Base-by-base conservation (phyloP, 2,329 filamentous ascomycete genomes). In the Xylariomycetidae sp. region DNA sequence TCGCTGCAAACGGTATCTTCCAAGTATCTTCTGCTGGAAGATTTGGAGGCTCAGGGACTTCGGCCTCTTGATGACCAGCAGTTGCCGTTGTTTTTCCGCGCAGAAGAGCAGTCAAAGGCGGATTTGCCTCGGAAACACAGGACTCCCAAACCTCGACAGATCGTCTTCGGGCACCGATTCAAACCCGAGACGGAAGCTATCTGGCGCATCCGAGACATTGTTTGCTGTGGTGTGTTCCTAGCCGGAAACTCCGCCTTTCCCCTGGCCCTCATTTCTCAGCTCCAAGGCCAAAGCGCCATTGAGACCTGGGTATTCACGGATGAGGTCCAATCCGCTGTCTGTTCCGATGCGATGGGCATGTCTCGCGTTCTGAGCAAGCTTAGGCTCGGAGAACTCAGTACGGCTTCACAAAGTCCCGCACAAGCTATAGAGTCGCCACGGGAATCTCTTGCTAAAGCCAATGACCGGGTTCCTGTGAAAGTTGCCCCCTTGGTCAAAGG, bases 1-100 rank as follows among this genome's bases (percentile, higher is more conserved):
- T 42, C 53, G 14, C 54, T 59, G 9, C 47, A 62, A 12, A 60
- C 50, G 12, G 37, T 54, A 7, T 46, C 60, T 7, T 67, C 61
- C 26, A 61, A 61, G 10, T 76, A 75, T 48, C 56, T 76, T 14
- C 60, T 77, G 1, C 45, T 58, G 0, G 73, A 77, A 47, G 73
- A 77, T 34, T 38, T 26, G 5, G 53, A 58, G 33, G 49, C 50
- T 7, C 42, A 54, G 25, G 54, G 54, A 12, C 47, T 58, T 26
- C 49, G 42, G 23, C 44, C 51, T 5, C 42, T 58, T 5, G 35
- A 31, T 12, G 48, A 56, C 34, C 39, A 32, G 19, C 44, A 35
- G 18, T 18, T 58, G 18, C 54, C 54, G 4, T 32, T 57, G 12
- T 57, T 58, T 32, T 23, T 51, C n/a, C 32, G 44, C 2, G 34